phyloP scores from a whole-genome alignment of 2,329 filamentous ascomycete genomes.

The Epichloe aotearoae region DNA sequence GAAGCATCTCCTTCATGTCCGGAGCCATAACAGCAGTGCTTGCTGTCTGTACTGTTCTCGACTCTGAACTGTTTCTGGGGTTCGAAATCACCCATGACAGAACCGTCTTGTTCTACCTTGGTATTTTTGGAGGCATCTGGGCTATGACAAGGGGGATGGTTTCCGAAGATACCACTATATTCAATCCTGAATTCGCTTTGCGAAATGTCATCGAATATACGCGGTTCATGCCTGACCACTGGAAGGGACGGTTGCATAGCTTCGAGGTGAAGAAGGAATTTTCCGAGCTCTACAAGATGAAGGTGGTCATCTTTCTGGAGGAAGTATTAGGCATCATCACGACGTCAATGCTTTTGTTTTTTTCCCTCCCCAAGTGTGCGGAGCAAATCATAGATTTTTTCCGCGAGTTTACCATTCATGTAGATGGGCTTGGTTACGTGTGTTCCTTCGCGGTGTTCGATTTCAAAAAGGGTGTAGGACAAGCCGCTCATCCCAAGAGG shows the following conservation, averaged over 20 bases:
- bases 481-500: slow-evolving; percentile 23
- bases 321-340: slow-evolving; percentile 87
- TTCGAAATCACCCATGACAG: slow-evolving; percentile 86
- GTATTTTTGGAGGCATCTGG: slow-evolving; percentile 71
- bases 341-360: slow-evolving; percentile 74
- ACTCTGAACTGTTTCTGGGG: slow-evolving; percentile 77
- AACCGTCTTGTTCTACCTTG: slow-evolving; percentile 83
- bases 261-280: slow-evolving; percentile 90
- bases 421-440: slow-evolving; percentile 89
- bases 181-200: slow-evolving; percentile 83
- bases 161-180: slow-evolving; percentile 77
- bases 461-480: slow-evolving; percentile 66
- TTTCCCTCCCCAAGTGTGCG: slow-evolving; percentile 69
- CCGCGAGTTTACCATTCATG: slow-evolving; percentile 91
- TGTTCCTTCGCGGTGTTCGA: slow-evolving; percentile 97
- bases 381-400: slow-evolving; percentile 97
- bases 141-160: slow-evolving; percentile 66
- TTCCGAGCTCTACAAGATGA: slow-evolving; percentile 78
- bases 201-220: slow-evolving; percentile 84
- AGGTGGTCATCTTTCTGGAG: slow-evolving; percentile 81
- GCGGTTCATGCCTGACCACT: slow-evolving; percentile 80
- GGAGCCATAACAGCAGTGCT: slow-evolving; percentile 79
- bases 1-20: slow-evolving; percentile 76
- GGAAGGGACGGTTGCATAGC: slow-evolving; percentile 81
- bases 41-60: slow-evolving; percentile 69